Base-by-base conservation (phyloP, 805 yeast genomes). In the Zygosaccharomyces bailii region DNA sequence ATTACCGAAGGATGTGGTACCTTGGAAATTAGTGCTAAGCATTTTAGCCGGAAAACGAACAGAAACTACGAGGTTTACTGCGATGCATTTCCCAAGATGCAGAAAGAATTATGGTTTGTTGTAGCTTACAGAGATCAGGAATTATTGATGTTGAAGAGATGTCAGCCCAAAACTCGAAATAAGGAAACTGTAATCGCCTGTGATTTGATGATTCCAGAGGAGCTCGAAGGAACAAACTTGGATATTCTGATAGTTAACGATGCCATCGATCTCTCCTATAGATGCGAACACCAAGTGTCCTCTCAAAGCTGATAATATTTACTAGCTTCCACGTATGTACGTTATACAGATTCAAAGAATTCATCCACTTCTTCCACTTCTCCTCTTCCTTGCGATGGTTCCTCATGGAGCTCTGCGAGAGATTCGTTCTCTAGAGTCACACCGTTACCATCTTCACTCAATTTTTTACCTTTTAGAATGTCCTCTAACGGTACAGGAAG, bases 81-180 rank as follows among this genome's bases (percentile, higher is more conserved):
- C 45, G 91, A 95, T 2, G 78, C 77, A 54, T 93, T 86, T 68
- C 95, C 96, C 35, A 91, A 93, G 64, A 71, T 81, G 2, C 99
- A 93, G 65, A 82, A 88, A 57, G 98, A 93, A 61, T 80, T 95
- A 0, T 93, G 99, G 98, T 87, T 91, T 62, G 75, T 82, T 7
- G 76, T 91, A 38, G 79, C 80, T 49, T 65, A 66, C 20, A 65
- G 68, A 5, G 69, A 64, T 2, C 74, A 74, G 35, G 86, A 82
- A 55, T 60, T 91, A 20, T 64, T 75, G 30, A 71, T 83, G 33
- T 68, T 91, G 35, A 87, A 86, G 57, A 78, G 98, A 56, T 84
- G 88, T 4, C 81, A 85, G 19, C 93, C 93, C 2, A 70, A 61
- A 39, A 55, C 61, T 10, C 51, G 51, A 16, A 45, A 49, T 7